Conservation (phyloP, 495 filamentous ascomycete genomes). For the Letharia columbiana region DNA sequence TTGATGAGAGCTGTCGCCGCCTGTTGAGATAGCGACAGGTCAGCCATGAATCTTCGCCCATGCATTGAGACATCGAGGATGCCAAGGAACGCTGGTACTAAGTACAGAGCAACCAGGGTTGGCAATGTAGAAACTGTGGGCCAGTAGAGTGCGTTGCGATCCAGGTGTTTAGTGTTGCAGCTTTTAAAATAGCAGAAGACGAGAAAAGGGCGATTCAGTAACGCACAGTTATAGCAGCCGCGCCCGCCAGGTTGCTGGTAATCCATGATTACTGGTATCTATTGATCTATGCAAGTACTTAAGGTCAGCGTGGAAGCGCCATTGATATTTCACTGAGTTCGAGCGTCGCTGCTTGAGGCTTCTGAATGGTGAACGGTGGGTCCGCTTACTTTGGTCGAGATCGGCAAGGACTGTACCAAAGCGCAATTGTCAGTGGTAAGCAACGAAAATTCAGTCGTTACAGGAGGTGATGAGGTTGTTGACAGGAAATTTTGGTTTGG, state of each 20-base stretch:
- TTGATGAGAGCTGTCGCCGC: conserved; percentile 72
- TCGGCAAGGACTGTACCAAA: background rate
- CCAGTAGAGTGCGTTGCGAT: background rate
- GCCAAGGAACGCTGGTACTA: background rate
- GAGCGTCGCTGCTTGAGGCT: background rate
- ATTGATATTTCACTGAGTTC: background rate
- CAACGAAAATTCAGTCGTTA: background rate
- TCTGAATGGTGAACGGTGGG: background rate
- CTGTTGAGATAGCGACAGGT: conserved; percentile 33
- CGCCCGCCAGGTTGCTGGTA: conserved; percentile 45
- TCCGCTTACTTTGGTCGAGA: background rate
- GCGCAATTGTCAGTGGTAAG: background rate
- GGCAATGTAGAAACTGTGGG: background rate
- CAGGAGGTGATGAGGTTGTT: background rate
- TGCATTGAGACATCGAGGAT: background rate
- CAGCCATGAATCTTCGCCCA: conserved; percentile 19
- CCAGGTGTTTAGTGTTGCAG: background rate
- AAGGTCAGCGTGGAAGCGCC: background rate
- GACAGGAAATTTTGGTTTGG: conserved; percentile 3
- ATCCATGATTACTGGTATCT: conserved; percentile 36
- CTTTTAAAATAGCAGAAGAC: background rate
- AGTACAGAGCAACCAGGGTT: background rate
- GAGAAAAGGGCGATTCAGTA: conserved; percentile 1
- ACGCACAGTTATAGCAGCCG: conserved; percentile 79
- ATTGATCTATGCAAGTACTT: background rate